Evolutionary conservation across 306 rosid genomes (phyloP).

Genomic region (Casuarina cunninghamiana): DNA sequence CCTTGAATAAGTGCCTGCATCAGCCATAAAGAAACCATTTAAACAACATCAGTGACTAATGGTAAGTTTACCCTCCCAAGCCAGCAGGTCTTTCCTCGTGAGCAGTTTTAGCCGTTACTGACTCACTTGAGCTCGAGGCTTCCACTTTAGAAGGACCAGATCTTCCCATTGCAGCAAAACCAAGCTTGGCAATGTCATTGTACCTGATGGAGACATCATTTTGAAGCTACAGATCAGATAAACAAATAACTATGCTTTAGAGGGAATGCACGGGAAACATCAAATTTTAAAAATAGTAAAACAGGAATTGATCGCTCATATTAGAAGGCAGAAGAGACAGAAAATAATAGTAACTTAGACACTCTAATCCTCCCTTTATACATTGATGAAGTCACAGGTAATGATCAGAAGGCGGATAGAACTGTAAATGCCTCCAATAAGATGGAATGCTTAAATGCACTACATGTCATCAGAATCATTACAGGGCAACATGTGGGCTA

Average conservation of each 20-base stretch:
- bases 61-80: conserved; percentile 67
- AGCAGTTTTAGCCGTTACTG: conserved; percentile 33
- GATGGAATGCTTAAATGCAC: not conserved
- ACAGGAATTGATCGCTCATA: not conserved
- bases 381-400: not conserved
- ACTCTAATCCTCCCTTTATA: not conserved
- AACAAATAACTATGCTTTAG: conserved; percentile 7
- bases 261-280: not conserved
- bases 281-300: not conserved
- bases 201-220: conserved; percentile 55
- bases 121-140: conserved; percentile 42
- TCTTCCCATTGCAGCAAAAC: conserved; percentile 81
- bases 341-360: not conserved
- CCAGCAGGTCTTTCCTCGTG: conserved; percentile 56
- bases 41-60: conserved; percentile 25
- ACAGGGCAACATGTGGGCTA: conserved; percentile 5
- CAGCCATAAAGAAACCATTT: conserved; percentile 7
- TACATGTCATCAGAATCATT: not conserved
- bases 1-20: not conserved
- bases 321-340: not conserved
- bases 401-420: not conserved
- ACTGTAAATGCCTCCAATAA: not conserved
- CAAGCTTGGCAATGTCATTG: conserved; percentile 88
- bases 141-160: conserved; percentile 44
- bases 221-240: conserved; percentile 16